Base-by-base conservation (phyloP, 2,329 filamentous ascomycete genomes). In the Colletotrichum musae region DNA sequence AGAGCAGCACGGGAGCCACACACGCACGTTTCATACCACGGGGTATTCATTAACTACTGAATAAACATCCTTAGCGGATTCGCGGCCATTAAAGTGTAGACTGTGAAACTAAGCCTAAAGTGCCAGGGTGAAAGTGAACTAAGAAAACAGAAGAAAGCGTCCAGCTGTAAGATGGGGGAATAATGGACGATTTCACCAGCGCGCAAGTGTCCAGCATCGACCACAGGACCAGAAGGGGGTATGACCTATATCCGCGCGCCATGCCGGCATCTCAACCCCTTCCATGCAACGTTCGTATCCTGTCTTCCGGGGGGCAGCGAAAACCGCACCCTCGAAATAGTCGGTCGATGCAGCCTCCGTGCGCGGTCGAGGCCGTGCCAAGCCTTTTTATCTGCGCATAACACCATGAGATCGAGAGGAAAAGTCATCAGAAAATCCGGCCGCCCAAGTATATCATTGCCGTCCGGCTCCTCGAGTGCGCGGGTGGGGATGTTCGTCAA, bases 141-240 rank as follows among this genome's bases (percentile, higher is more conserved):
- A 80, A 79, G 67, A 74, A 75, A 80, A 81, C 80, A 73, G 71
- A 73, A 76, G 81, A 80, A 73, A 81, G 82, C 73, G 77, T 80
- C 79, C 77, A 80, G 77, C 76, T 76, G 78, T 77, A 76, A 79
- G 75, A 80, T 75, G 72, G 57, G 58, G 68, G 68, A 64, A 70
- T 70, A 68, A 67, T 67, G 63, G 53, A 59, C 64, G 58, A 45
- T 70, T 70, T 69, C 58, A 52, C 64, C 68, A 64, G 64, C 53
- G 18, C 13, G 50, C 52, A 54, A 64, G 68, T 64, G 58, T 61
- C 63, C 48, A 70, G 67, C 66, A 60, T 68, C 68, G 53, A 63
- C 64, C 68, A 64, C 36, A 28, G 48, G 52, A 41, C 41, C 53
- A 21, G 39, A 52, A 63, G 28, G 64, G 58, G 58, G 58, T 70